These are phyloP conservation scores for Carex parvula DNA, from an alignment of 176 grass and related monocot species.

Conservation along the genomic window DNA sequence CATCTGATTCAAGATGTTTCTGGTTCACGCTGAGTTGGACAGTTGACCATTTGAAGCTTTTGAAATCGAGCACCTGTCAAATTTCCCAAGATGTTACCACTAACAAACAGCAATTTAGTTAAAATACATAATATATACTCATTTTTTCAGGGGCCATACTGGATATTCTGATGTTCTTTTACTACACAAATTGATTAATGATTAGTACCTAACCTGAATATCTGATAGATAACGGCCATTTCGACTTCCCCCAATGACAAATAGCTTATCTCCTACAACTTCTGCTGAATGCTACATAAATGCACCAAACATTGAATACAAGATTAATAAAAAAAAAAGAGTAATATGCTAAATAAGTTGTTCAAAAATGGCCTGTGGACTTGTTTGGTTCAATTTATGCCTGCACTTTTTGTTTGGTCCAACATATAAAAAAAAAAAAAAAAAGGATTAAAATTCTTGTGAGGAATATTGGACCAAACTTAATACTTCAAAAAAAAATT, in stretches of 20 bases:
- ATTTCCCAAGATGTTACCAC: background rate
- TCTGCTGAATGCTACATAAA: conserved; percentile 71
- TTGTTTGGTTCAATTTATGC: conserved; percentile 3
- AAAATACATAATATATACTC: background rate
- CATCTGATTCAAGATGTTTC: conserved; percentile 41
- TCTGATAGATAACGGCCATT: conserved; percentile 87
- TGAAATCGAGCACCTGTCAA: conserved; percentile 82
- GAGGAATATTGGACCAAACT: background rate
- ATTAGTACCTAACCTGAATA: conserved; percentile 48
- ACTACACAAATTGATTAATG: background rate
- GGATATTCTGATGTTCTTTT: background rate
- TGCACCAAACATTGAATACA: background rate
- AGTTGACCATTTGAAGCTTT: conserved; percentile 66
- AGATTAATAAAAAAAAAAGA: background rate
- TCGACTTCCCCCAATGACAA: conserved; percentile 79
- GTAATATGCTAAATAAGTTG: background rate
- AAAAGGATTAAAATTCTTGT: background rate
- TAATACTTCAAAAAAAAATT: too few relatives aligned
- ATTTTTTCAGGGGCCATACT: background rate
- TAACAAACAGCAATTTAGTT: background rate
- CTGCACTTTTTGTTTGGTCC: background rate
- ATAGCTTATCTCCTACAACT: conserved; percentile 65
- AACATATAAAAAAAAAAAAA: background rate
- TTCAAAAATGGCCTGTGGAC: background rate
- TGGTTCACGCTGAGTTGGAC: conserved; percentile 38